Evolutionary conservation across 2,329 filamentous ascomycete genomes (phyloP).

Genomic region (Lachnellula suecica): DNA sequence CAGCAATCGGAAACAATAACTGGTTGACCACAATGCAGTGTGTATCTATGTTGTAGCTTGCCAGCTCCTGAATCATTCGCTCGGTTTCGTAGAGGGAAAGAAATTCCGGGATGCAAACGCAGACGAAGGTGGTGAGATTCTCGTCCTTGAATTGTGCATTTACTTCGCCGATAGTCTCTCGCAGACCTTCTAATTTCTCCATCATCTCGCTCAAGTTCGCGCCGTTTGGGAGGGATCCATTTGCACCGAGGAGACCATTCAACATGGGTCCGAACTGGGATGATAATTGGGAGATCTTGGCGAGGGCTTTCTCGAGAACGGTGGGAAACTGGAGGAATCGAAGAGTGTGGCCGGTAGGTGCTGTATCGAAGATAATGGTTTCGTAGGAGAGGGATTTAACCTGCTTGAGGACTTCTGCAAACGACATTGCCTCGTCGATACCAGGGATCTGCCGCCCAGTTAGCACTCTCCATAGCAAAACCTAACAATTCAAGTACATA

Average conservation of each 20-base stretch:
- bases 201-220: slow-evolving; percentile 90
- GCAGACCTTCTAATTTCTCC: slow-evolving; percentile 89
- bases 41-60: slow-evolving; percentile 90
- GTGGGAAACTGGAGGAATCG: slow-evolving; percentile 98
- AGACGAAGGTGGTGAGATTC: slow-evolving; percentile 93
- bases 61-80: slow-evolving; percentile 98
- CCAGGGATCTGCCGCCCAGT: slow-evolving; percentile 73
- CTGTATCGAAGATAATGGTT: slow-evolving; percentile 98
- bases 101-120: slow-evolving; percentile 98
- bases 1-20: slow-evolving; percentile 85
- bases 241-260: slow-evolving; percentile 79
- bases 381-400: slow-evolving; percentile 99
- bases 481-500: slow-evolving; percentile 44
- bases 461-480: slow-evolving; percentile 1
- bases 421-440: slow-evolving; percentile 99
- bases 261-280: slow-evolving; percentile 94
- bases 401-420: slow-evolving; percentile 98
- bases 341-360: slow-evolving; percentile 94
- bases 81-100: slow-evolving; percentile 96
- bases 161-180: slow-evolving; percentile 91
- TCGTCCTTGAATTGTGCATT: slow-evolving; percentile 98
- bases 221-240: slow-evolving; percentile 76
- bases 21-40: slow-evolving; percentile 99
- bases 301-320: slow-evolving; percentile 97
- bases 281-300: slow-evolving; percentile 92